Conservation (phyloP, 2,329 filamentous ascomycete species). For the Blastomyces emzantsi region DNA sequence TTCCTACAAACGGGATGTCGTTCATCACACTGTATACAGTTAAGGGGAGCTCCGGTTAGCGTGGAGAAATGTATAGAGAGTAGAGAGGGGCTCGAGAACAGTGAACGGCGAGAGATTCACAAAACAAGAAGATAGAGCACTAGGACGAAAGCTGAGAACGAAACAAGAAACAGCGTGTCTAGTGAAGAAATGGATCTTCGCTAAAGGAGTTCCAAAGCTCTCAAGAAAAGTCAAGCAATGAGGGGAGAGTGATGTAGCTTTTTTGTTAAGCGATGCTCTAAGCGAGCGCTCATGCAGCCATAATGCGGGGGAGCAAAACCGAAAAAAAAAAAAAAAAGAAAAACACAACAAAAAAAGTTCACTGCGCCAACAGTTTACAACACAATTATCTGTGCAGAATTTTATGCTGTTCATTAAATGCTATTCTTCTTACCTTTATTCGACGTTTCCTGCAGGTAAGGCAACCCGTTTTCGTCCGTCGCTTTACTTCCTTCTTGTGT, state of each 20-base stretch:
- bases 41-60: slow-evolving; percentile 19
- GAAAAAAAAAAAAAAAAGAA: slow-evolving; percentile 8
- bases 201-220: slow-evolving; percentile 2
- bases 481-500: slow-evolving; percentile 64
- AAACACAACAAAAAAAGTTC: not conserved
- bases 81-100: not conserved
- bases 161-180: slow-evolving; percentile 12
- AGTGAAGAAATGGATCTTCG: not conserved
- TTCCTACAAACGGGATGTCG: slow-evolving; percentile 77
- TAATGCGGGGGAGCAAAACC: slow-evolving; percentile 9
- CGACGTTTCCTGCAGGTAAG: slow-evolving; percentile 55
- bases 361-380: not conserved
- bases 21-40: slow-evolving; percentile 73
- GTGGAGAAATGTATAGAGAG: slow-evolving; percentile 2
- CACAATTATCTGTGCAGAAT: slow-evolving; percentile 9
- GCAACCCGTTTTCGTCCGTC: slow-evolving; percentile 66
- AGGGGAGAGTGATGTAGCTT: slow-evolving; percentile 9
- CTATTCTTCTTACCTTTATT: slow-evolving; percentile 58
- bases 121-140: not conserved
- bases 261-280: slow-evolving; percentile 11
- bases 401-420: slow-evolving; percentile 8
- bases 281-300: slow-evolving; percentile 16
- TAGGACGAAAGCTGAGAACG: not conserved
- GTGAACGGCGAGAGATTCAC: not conserved
- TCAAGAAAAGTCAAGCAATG: not conserved